A percentile compares a stretch with the other conserved stretches of the same genome.
Evolutionary conservation across 2,329 filamentous ascomycete species (phyloP).

Genomic region (Nigrospora sphaerica): DNA sequence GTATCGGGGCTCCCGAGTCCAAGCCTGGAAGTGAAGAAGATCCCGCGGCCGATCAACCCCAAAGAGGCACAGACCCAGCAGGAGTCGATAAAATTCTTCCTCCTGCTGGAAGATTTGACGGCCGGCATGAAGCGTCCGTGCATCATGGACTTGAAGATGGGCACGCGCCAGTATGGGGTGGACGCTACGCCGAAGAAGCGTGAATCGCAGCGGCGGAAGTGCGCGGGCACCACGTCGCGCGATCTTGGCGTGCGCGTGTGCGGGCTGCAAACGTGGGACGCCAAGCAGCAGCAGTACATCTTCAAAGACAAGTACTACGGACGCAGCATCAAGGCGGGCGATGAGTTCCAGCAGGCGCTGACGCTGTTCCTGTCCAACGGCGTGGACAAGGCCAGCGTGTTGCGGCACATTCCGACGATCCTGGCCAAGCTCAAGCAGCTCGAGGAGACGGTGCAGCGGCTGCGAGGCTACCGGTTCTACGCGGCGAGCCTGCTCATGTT

Average conservation of each 20-base stretch:
- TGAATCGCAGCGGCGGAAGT: conserved; percentile 87
- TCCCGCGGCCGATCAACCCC: conserved; percentile 62
- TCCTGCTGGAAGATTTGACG: conserved; percentile 89
- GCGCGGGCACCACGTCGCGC: conserved; percentile 82
- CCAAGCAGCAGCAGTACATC: conserved; percentile 72
- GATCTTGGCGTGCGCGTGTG: conserved; percentile 90
- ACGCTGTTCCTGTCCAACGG: conserved; percentile 90
- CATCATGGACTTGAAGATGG: conserved; percentile 98
- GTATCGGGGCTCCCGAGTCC: conserved; percentile 31
- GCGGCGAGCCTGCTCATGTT: conserved; percentile 91
- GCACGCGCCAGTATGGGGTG: conserved; percentile 91
- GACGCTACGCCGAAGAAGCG: conserved; percentile 90
- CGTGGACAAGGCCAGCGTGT: conserved; percentile 69
- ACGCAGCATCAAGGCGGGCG: conserved; percentile 76
- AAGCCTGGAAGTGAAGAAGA: conserved; percentile 29
- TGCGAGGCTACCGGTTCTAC: conserved; percentile 89
- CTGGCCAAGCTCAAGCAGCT: conserved; percentile 76
- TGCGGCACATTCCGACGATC: conserved; percentile 81
- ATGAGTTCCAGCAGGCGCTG: conserved; percentile 82
- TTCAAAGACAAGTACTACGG: conserved; percentile 99
- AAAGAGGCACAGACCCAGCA: conserved; percentile 65
- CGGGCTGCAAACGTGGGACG: conserved; percentile 94
- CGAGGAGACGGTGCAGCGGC: conserved; percentile 71
- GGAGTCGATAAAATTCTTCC: conserved; percentile 75
- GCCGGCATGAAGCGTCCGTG: conserved; percentile 95